A percentile compares a stretch with the other conserved stretches of the same genome.
phyloP scores from a whole-genome alignment of 805 yeast genomes.

The Teunomyces stri region DNA sequence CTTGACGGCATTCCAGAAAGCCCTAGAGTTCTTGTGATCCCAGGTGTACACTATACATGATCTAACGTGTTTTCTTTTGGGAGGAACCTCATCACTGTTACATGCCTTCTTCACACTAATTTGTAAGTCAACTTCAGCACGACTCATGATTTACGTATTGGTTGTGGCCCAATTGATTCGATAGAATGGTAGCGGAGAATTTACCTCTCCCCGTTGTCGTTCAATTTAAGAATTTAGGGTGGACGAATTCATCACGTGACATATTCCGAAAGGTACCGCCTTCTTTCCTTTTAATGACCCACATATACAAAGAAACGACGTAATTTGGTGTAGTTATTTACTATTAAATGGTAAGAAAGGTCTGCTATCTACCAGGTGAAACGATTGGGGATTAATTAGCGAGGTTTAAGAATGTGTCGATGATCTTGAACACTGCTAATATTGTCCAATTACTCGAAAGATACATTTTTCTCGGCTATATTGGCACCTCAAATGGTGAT shows the following conservation, averaged over 20 bases:
- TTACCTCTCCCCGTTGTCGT: background rate
- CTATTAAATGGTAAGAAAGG: background rate
- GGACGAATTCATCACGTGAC: background rate
- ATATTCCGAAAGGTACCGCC: background rate
- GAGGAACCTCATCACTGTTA: constrained; percentile 81
- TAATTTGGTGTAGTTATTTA: background rate
- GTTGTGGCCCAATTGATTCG: background rate
- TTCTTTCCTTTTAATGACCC: background rate
- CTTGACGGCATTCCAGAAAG: constrained; percentile 82
- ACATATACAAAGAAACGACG: background rate
- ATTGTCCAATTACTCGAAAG: background rate
- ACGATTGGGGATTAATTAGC: background rate
- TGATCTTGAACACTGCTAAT: no score
- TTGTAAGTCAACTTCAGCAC: constrained; percentile 47
- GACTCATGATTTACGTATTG: constrained; percentile 29
- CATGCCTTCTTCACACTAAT: constrained; percentile 79
- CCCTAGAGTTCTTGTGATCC: constrained; percentile 85
- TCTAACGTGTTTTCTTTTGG: constrained; percentile 93
- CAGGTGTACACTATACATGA: constrained; percentile 94
- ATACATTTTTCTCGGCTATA: background rate
- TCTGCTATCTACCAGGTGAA: background rate
- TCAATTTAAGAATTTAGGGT: background rate
- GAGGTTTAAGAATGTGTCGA: background rate
- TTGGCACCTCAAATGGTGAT: background rate
- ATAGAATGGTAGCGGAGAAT: background rate